Conservation (phyloP, 257 asterid genomes). For the Galeopsis tetrahit region DNA sequence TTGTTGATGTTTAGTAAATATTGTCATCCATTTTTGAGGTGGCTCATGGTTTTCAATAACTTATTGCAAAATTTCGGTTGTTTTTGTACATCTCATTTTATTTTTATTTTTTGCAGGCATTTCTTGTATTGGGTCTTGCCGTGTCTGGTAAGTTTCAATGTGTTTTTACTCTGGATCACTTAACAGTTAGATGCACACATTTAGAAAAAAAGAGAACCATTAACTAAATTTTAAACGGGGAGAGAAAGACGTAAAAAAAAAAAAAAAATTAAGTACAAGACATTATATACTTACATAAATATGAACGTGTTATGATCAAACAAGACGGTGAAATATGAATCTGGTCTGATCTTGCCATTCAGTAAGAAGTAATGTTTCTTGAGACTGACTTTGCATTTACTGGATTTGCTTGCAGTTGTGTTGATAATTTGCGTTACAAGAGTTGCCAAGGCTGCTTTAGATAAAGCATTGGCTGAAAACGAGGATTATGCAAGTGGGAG, state of each 20-base stretch:
- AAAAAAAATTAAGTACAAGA: neutral
- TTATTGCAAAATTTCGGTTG: conserved; percentile 15
- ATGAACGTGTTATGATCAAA: neutral
- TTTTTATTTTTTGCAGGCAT: conserved; percentile 62
- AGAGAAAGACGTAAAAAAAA: too few species aligned
- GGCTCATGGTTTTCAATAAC: neutral
- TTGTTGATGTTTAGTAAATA: neutral
- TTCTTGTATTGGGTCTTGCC: conserved; percentile 65
- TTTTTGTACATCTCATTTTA: conserved; percentile 34
- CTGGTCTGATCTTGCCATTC: neutral
- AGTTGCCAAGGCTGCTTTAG: conserved; percentile 81
- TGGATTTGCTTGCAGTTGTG: conserved; percentile 53
- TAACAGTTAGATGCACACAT: neutral
- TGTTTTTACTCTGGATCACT: conserved; percentile 14
- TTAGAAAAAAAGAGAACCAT: neutral
- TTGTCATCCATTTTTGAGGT: neutral
- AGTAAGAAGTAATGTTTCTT: conserved; percentile 7
- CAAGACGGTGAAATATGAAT: neutral
- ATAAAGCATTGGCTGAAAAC: conserved; percentile 80
- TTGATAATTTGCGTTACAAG: conserved; percentile 65
- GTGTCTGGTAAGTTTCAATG: conserved; percentile 75
- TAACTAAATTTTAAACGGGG: neutral
- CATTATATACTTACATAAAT: neutral
- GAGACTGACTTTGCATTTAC: neutral
- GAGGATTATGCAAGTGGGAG: conserved; percentile 50